These are phyloP conservation scores for Candida railenensis DNA, from an alignment of 805 yeast genomes.

Conservation along the genomic window DNA sequence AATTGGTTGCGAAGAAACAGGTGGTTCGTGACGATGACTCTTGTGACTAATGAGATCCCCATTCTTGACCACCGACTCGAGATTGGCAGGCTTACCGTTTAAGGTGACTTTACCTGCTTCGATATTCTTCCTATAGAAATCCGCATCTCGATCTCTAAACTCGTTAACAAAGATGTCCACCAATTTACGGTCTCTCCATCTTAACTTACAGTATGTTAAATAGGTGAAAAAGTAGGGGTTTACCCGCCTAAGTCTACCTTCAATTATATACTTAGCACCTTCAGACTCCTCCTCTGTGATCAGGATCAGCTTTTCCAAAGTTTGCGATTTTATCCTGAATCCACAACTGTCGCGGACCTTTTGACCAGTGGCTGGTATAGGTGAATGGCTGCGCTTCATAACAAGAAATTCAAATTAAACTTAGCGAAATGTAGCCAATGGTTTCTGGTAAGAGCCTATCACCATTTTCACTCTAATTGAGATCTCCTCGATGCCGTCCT, in stretches of 20 bases:
- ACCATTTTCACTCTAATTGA: too few species aligned
- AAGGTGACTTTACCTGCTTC: constrained; percentile 68
- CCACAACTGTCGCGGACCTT: constrained; percentile 44
- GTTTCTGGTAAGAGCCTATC: too few species aligned
- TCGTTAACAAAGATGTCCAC: constrained; percentile 81
- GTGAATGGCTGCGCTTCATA: constrained; percentile 5
- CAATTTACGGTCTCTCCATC: constrained; percentile 87
- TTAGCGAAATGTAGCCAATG: not conserved
- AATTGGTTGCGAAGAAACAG: constrained; percentile 61
- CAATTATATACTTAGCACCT: constrained; percentile 53
- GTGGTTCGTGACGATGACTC: constrained; percentile 88
- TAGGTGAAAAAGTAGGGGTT: constrained; percentile 88
- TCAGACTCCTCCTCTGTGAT: constrained; percentile 58
- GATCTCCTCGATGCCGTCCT: too few species aligned
- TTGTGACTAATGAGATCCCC: constrained; percentile 83
- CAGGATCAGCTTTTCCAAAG: constrained; percentile 41
- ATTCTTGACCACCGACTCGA: constrained; percentile 67
- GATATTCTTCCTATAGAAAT: constrained; percentile 55
- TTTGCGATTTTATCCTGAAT: constrained; percentile 45
- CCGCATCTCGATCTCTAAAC: constrained; percentile 74
- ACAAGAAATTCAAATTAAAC: too few species aligned
- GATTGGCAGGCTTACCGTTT: constrained; percentile 61
- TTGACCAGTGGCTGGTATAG: not conserved
- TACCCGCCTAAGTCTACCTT: constrained; percentile 66
- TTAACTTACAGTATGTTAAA: constrained; percentile 81